Evolutionary conservation across 192 early-diverging fungal species (phyloP).

Genomic region (Podila horticola): DNA sequence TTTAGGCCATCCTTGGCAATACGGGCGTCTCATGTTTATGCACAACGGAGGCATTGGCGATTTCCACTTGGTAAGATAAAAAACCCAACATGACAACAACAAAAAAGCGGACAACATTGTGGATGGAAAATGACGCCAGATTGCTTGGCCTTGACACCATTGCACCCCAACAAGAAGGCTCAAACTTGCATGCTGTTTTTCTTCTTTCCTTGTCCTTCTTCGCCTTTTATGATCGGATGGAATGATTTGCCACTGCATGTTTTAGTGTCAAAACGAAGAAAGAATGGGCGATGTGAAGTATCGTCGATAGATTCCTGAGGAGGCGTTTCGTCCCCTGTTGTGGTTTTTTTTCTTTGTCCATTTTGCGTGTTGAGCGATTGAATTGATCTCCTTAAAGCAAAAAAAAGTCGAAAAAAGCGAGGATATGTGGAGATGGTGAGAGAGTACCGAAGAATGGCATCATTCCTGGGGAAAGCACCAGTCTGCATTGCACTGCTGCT

Average conservation of each 20-base stretch:
- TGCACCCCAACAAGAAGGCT: background rate
- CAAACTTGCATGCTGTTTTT: background rate
- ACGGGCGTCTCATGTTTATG: conserved; percentile 85
- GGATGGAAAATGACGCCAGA: conserved; percentile 37
- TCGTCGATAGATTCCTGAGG: too few species aligned
- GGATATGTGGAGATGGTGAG: background rate
- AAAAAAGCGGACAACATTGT: background rate
- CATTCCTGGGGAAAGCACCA: background rate
- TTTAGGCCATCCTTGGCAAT: conserved; percentile 70
- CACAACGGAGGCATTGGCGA: conserved; percentile 78
- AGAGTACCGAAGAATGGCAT: background rate
- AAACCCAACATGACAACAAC: background rate
- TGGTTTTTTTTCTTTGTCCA: too few species aligned
- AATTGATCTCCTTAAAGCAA: background rate
- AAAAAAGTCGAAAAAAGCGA: background rate
- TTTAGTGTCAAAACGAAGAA: too few species aligned
- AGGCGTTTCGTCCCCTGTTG: too few species aligned
- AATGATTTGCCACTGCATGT: background rate
- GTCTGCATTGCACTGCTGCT: background rate
- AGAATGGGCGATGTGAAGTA: too few species aligned
- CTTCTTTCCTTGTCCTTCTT: background rate
- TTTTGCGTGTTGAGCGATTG: too few species aligned
- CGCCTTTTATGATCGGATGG: background rate
- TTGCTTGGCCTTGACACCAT: conserved; percentile 29
- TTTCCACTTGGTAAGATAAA: conserved; percentile 65